A percentile compares a stretch with the other conserved stretches of the same genome.
phyloP scores from a whole-genome alignment of 768 basidiomycete species.

The Mycena vitilis region DNA sequence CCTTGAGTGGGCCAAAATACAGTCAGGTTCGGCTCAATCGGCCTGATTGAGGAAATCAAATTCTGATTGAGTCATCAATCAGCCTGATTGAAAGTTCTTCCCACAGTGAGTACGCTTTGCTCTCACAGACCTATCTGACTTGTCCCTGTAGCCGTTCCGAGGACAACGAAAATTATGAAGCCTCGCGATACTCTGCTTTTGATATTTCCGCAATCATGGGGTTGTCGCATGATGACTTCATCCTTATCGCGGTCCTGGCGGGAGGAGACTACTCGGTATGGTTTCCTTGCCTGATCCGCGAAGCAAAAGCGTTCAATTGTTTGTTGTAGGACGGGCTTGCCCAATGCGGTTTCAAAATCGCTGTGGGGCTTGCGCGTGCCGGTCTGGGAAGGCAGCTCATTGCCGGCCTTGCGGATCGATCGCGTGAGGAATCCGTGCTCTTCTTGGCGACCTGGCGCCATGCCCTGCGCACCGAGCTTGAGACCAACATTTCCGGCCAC shows the following conservation, averaged over 20 bases:
- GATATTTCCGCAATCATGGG: slow-evolving; percentile 42
- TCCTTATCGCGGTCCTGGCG: slow-evolving; percentile 52
- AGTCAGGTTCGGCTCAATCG: no score
- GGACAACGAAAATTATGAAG: slow-evolving; percentile 60
- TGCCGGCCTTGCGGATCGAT: slow-evolving; percentile 5
- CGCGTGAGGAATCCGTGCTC: neutral
- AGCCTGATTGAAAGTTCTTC: no score
- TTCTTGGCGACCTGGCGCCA: slow-evolving; percentile 19
- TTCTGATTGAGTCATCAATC: no score
- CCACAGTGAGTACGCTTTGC: no score
- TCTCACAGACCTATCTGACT: no score
- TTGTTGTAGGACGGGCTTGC: neutral
- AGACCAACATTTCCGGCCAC: slow-evolving; percentile 32
- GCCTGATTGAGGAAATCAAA: no score
- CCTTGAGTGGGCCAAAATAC: no score
- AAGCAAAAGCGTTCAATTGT: no score
- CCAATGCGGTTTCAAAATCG: neutral
- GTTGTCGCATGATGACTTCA: slow-evolving; percentile 45
- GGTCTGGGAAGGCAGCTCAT: slow-evolving; percentile 27
- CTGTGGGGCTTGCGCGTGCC: slow-evolving; percentile 20
- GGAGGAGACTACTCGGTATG: slow-evolving; percentile 56
- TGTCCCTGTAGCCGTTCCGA: slow-evolving; percentile 53
- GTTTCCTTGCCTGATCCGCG: neutral
- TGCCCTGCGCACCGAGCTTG: slow-evolving; percentile 15
- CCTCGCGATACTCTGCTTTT: slow-evolving; percentile 41